phyloP scores from a whole-genome alignment of 177 flowering plant genomes.

The Vitis hybrid region DNA sequence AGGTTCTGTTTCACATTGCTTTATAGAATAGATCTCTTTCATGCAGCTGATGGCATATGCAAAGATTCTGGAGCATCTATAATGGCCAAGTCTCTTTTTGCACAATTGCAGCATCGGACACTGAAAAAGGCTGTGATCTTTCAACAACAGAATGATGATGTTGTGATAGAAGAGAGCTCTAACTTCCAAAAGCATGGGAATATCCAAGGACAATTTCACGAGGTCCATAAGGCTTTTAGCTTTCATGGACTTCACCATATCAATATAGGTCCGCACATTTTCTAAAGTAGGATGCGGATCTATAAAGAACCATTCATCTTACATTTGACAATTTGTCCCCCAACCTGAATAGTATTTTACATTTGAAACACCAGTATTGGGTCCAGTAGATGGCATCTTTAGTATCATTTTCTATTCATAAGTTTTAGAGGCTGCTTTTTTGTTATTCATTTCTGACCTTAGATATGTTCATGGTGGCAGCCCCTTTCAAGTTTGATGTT shows the following conservation, averaged over 20 bases:
- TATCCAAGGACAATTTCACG: constrained; percentile 44
- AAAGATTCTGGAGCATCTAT: constrained; percentile 71
- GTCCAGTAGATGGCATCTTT: too few relatives aligned
- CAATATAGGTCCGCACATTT: constrained; percentile 63
- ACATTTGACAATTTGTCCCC: background rate
- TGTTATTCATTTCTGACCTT: constrained; percentile 9
- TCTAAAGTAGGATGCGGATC: constrained; percentile 14
- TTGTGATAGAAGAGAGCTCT: constrained; percentile 37
- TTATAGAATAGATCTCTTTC: constrained; percentile 72
- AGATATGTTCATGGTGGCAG: constrained; percentile 38
- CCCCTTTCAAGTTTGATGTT: constrained; percentile 75
- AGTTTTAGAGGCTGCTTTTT: background rate
- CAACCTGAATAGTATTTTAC: background rate
- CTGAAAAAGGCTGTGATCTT: constrained; percentile 40
- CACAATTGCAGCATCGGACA: constrained; percentile 50
- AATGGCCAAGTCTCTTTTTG: constrained; percentile 90
- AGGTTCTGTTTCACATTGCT: constrained; percentile 22
- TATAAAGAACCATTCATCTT: background rate
- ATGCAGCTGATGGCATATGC: constrained; percentile 75
- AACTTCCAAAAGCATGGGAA: constrained; percentile 40
- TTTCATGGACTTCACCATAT: constrained; percentile 27
- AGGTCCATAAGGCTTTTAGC: constrained; percentile 42
- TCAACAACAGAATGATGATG: constrained; percentile 46
- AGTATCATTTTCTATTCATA: background rate
- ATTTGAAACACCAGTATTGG: too few relatives aligned